A percentile compares a stretch with the other conserved stretches of the same genome.
phyloP scores from a whole-genome alignment of 495 filamentous ascomycete species.

The Glarea lozoyensis region DNA sequence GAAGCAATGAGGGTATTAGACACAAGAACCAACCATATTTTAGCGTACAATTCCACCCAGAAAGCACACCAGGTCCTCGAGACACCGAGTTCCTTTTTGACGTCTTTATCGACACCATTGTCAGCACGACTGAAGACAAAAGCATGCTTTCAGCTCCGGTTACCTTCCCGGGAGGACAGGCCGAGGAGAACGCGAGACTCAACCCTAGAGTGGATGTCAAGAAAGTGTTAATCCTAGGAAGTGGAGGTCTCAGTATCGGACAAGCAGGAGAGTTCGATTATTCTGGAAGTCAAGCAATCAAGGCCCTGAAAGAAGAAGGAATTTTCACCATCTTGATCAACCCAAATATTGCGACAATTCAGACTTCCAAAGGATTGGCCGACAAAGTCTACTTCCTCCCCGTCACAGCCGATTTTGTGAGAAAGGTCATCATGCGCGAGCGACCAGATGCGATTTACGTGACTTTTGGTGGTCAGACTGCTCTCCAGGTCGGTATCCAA shows the following conservation, averaged over 20 bases:
- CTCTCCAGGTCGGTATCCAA: slow-evolving; percentile 88
- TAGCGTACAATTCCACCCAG: slow-evolving; percentile 97
- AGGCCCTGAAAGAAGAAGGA: slow-evolving; percentile 91
- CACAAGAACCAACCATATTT: slow-evolving; percentile 82
- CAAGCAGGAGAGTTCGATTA: slow-evolving; percentile 98
- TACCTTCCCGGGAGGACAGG: slow-evolving; percentile 73
- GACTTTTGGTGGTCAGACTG: slow-evolving; percentile 93
- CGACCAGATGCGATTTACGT: slow-evolving; percentile 92
- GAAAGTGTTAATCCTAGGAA: slow-evolving; percentile 90
- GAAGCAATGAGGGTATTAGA: slow-evolving; percentile 94
- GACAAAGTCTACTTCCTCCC: slow-evolving; percentile 98
- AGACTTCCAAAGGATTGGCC: slow-evolving; percentile 93
- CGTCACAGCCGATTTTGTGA: slow-evolving; percentile 94
- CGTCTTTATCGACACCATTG: slow-evolving; percentile 83
- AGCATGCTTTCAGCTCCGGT: slow-evolving; percentile 61
- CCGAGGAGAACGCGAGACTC: slow-evolving; percentile 63
- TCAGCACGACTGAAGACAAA: slow-evolving; percentile 48
- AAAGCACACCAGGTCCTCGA: slow-evolving; percentile 90
- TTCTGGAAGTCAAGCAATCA: slow-evolving; percentile 90
- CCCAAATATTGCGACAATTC: slow-evolving; percentile 97
- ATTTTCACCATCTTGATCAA: slow-evolving; percentile 95
- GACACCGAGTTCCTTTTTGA: slow-evolving; percentile 97
- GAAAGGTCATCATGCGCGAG: slow-evolving; percentile 90
- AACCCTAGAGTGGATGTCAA: slow-evolving; percentile 76
- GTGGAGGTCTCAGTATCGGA: slow-evolving; percentile 89